Percentiles rank a stretch among this genome's conserved stretches.
phyloP scores from a whole-genome alignment of 1,284 basidiomycete species.

The Singerocomus rubriflavus region DNA sequence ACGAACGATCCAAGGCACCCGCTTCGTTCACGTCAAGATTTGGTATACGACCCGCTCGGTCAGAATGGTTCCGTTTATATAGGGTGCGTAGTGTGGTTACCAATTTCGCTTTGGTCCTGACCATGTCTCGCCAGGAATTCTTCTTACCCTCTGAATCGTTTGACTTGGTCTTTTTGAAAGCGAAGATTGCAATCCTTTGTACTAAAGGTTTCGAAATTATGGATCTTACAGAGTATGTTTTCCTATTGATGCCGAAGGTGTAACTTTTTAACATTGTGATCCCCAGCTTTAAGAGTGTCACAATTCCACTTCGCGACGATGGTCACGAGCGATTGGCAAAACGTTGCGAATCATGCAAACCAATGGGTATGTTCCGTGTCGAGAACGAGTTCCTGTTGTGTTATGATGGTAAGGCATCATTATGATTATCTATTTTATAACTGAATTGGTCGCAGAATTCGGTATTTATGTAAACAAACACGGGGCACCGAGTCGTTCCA shows the following conservation, averaged over 20 bases:
- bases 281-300: slow-evolving; percentile 79
- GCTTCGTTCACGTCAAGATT: slow-evolving; percentile 69
- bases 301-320: slow-evolving; percentile 80
- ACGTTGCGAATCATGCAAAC: slow-evolving; percentile 78
- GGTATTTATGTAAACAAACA: slow-evolving; percentile 89
- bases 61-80: slow-evolving; percentile 92
- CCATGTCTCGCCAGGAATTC: slow-evolving; percentile 59
- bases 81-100: slow-evolving; percentile 45
- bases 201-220: slow-evolving; percentile 97
- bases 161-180: slow-evolving; percentile 87
- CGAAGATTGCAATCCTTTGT: slow-evolving; percentile 88
- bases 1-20: slow-evolving; percentile 66
- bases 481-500: slow-evolving; percentile 74
- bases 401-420: slow-evolving; percentile 69
- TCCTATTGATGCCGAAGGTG: neutral
- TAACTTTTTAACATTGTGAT: slow-evolving; percentile 6
- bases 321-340: slow-evolving; percentile 70
- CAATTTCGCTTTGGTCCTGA: slow-evolving; percentile 1
- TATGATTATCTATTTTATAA: neutral
- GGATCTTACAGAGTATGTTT: slow-evolving; percentile 81
- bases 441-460: slow-evolving; percentile 60
- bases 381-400: slow-evolving; percentile 92
- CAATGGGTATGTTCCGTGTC: slow-evolving; percentile 90
- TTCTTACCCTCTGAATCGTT: slow-evolving; percentile 88
- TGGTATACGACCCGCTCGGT: slow-evolving; percentile 70